Percentiles rank a stretch among this genome's conserved stretches.
These are phyloP conservation scores for Ceratobasidium sp. DNA, from an alignment of 1,284 basidiomycete species.

Conservation along the genomic window DNA sequence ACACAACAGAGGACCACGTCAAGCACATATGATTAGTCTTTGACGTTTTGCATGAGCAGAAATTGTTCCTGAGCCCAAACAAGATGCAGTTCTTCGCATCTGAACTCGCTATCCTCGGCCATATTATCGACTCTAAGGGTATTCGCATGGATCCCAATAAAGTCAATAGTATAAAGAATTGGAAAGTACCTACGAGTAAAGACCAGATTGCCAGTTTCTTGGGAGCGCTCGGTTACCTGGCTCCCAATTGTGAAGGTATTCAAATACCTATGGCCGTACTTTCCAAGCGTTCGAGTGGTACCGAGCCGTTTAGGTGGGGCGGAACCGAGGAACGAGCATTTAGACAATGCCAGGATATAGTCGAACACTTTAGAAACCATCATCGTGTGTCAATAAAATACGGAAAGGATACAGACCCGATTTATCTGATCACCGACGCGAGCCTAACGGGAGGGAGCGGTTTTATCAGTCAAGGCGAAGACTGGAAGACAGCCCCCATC, in stretches of 20 bases:
- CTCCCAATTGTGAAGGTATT: constrained; percentile 2
- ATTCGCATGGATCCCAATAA: constrained; percentile 40
- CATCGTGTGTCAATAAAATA: neutral
- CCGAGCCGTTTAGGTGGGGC: neutral
- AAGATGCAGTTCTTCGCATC: constrained; percentile 3
- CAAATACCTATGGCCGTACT: constrained; percentile 43
- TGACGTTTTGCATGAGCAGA: constrained; percentile 34
- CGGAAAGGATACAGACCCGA: neutral
- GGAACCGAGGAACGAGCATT: constrained; percentile 19
- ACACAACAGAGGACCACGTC: constrained; percentile 39
- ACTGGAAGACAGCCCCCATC: neutral
- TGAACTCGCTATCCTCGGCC: constrained; percentile 47
- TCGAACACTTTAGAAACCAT: neutral
- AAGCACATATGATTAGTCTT: constrained; percentile 30
- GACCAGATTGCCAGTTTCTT: constrained; percentile 36
- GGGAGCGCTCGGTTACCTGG: constrained; percentile 39
- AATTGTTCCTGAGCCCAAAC: constrained; percentile 25
- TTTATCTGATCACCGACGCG: constrained; percentile 28
- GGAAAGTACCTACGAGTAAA: constrained; percentile 39
- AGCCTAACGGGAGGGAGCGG: constrained; percentile 19
- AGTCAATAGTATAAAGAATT: constrained; percentile 36
- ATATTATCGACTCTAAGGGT: constrained; percentile 50
- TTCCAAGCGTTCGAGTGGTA: neutral
- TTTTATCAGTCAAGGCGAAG: constrained; percentile 5
- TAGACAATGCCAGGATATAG: constrained; percentile 1